A percentile compares a stretch with the other conserved stretches of the same genome.
These are phyloP conservation scores for Dictyostelium firmibasis DNA, from an alignment of 78 protist genomes.

Conservation along the genomic window DNA sequence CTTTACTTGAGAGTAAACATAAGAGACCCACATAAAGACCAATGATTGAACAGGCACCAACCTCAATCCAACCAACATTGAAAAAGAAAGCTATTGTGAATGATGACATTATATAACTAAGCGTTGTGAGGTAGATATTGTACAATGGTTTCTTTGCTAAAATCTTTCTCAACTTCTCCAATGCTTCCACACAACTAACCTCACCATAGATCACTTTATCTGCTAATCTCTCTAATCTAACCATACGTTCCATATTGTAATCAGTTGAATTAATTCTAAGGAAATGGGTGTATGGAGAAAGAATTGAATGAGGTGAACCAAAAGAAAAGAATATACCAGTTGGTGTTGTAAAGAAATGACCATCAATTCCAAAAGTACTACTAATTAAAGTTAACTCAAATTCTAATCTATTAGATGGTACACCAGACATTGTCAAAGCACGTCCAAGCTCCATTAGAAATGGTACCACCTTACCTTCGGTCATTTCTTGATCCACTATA, in stretches of 20 bases:
- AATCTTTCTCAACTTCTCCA: conserved; percentile 4
- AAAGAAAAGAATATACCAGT: conserved; percentile 74
- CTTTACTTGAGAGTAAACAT: not conserved
- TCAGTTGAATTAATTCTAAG: conserved; percentile 39
- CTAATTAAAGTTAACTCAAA: conserved; percentile 61
- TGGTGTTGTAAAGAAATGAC: conserved; percentile 74
- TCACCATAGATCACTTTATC: conserved; percentile 57
- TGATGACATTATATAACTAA: conserved; percentile 36
- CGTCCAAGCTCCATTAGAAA: conserved; percentile 76
- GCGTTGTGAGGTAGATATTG: not conserved
- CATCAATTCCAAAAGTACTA: conserved; percentile 57
- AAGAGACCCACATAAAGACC: conserved; percentile 62
- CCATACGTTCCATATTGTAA: conserved; percentile 60
- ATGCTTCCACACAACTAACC: conserved; percentile 10
- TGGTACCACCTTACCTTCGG: conserved; percentile 46
- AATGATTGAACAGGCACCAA: conserved; percentile 46
- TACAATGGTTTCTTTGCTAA: conserved; percentile 37
- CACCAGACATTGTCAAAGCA: conserved; percentile 67
- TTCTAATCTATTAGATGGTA: conserved; percentile 62
- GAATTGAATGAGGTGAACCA: conserved; percentile 75
- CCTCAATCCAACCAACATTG: conserved; percentile 44
- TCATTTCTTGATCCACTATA: conserved; percentile 26
- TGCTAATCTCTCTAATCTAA: conserved; percentile 30
- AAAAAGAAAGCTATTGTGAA: conserved; percentile 58
- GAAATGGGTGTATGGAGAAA: conserved; percentile 76